Conservation (phyloP, 75 land plant species). For the Ceratopteris richardii region DNA sequence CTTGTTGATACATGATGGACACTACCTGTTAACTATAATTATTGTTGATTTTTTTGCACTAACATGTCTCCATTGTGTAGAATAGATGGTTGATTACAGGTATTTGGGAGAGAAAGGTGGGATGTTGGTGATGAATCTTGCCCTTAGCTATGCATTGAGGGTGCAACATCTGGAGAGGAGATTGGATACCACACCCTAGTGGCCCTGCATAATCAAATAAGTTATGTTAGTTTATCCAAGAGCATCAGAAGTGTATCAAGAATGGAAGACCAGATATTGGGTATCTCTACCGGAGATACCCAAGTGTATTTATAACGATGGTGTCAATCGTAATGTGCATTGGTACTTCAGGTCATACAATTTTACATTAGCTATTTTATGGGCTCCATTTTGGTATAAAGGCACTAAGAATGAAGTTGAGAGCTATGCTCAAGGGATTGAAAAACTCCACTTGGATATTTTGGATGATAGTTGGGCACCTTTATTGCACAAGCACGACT, state of each 20-base stretch:
- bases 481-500: constrained; percentile 27
- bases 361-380: constrained; percentile 42
- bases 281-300: constrained; percentile 50
- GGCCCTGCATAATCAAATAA: constrained; percentile 47
- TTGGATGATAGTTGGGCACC: constrained; percentile 51
- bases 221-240: constrained; percentile 35
- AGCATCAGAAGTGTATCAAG: constrained; percentile 59
- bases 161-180: constrained; percentile 51
- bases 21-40: too few relatives aligned
- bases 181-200: constrained; percentile 41
- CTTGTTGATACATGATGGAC: too few relatives aligned
- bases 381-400: constrained; percentile 37
- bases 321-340: constrained; percentile 33
- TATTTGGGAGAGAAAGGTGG: too few relatives aligned
- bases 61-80: too few relatives aligned
- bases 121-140: too few relatives aligned
- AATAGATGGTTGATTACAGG: too few relatives aligned
- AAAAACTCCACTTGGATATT: constrained; percentile 49
- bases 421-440: constrained; percentile 19
- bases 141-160: too few relatives aligned
- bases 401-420: constrained; percentile 16
- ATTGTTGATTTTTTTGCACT: too few relatives aligned
- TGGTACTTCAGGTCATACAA: constrained; percentile 37
- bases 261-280: constrained; percentile 58
- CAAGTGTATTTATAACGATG: constrained; percentile 47